Evolutionary conservation across 2,329 filamentous ascomycete species (phyloP).

Genomic region (Stachybotrys echinatus): DNA sequence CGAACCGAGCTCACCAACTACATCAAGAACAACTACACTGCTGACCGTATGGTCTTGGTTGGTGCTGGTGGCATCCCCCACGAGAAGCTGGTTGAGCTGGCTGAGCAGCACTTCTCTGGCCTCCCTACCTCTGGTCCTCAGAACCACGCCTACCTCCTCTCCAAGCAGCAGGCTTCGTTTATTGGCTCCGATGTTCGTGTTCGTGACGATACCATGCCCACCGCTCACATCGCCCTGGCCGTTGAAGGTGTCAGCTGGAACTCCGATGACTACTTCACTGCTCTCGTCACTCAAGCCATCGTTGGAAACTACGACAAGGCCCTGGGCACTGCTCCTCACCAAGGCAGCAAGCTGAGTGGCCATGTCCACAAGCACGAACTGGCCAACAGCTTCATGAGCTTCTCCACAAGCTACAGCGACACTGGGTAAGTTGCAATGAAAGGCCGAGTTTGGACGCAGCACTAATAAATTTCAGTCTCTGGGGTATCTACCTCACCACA

Average conservation of each 20-base stretch:
- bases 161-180: slow-evolving; percentile 89
- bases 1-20: slow-evolving; percentile 88
- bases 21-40: slow-evolving; percentile 99
- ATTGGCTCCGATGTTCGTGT: slow-evolving; percentile 93
- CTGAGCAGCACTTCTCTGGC: slow-evolving; percentile 88
- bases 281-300: slow-evolving; percentile 93
- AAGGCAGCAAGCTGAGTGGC: slow-evolving; percentile 95
- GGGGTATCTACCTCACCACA: slow-evolving; percentile 98
- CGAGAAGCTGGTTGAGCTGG: slow-evolving; percentile 87
- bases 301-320: slow-evolving; percentile 99
- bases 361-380: slow-evolving; percentile 92
- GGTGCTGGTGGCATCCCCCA: slow-evolving; percentile 92
- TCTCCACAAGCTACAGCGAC: slow-evolving; percentile 98
- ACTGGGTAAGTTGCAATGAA: slow-evolving; percentile 78
- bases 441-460: not conserved
- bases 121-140: slow-evolving; percentile 73
- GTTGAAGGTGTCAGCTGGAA: slow-evolving; percentile 99
- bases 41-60: slow-evolving; percentile 98
- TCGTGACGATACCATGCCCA: slow-evolving; percentile 92
- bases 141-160: slow-evolving; percentile 67
- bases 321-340: slow-evolving; percentile 94
- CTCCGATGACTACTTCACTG: slow-evolving; percentile 98
- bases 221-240: slow-evolving; percentile 95
- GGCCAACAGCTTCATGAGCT: slow-evolving; percentile 99
- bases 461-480: slow-evolving; percentile 56